Conservation (phyloP, 116 monocot species). For the Trichopus zeylanicus region DNA sequence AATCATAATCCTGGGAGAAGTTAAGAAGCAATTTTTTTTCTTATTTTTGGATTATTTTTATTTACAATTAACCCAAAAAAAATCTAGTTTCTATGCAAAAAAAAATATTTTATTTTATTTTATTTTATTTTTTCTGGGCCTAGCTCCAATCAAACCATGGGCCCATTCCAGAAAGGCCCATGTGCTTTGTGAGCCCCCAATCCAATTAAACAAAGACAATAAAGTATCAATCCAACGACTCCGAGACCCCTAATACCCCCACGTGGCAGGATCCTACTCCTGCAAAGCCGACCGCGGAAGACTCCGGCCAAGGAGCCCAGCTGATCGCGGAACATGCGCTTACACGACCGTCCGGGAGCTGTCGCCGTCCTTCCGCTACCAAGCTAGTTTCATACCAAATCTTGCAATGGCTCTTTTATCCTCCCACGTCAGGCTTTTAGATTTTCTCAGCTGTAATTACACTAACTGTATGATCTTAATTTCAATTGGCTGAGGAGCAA, state of each 20-base stretch:
- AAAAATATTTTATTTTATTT: too few species aligned
- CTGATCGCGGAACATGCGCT: conserved; percentile 18
- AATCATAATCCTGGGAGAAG: too few species aligned
- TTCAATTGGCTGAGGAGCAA: too few species aligned
- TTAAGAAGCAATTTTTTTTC: too few species aligned
- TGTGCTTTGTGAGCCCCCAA: not conserved
- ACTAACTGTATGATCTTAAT: too few species aligned
- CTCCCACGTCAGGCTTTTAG: not conserved
- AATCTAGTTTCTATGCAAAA: too few species aligned
- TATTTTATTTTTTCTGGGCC: not conserved
- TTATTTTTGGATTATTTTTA: too few species aligned
- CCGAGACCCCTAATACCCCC: not conserved
- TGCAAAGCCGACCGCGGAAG: not conserved
- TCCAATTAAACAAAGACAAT: not conserved
- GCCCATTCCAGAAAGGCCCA: not conserved
- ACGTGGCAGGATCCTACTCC: not conserved
- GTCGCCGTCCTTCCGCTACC: conserved; percentile 11
- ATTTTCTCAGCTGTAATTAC: too few species aligned
- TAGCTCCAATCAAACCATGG: not conserved
- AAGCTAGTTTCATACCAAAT: too few species aligned
- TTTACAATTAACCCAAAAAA: too few species aligned
- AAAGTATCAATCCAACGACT: not conserved
- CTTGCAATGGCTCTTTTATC: not conserved
- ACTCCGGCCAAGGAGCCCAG: not conserved
- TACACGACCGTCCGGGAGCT: conserved; percentile 24